Evolutionary conservation across 2,329 filamentous ascomycete species (phyloP).

Genomic region (Bipolaris bicolor): DNA sequence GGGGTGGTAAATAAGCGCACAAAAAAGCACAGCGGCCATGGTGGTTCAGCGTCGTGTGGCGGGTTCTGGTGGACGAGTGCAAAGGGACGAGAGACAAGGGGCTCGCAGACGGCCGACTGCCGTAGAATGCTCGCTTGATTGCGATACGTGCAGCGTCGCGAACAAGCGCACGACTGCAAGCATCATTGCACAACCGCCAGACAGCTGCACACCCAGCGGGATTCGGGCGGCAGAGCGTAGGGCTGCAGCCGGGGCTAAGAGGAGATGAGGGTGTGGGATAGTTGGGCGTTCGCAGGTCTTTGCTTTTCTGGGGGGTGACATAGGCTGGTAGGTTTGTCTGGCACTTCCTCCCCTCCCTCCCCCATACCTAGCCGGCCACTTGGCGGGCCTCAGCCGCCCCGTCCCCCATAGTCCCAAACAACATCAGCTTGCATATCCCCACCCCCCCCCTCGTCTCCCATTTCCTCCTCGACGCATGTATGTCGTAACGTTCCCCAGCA

Average conservation of each 20-base stretch:
- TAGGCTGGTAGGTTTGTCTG: conserved; percentile 14
- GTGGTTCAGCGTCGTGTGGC: conserved; percentile 7
- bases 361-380: conserved; percentile 11
- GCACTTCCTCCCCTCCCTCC: not conserved
- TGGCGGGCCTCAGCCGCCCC: conserved; percentile 24
- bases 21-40: conserved; percentile 19
- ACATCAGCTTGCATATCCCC: conserved; percentile 18
- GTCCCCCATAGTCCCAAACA: conserved; percentile 13
- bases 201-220: conserved; percentile 18
- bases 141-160: conserved; percentile 22
- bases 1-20: conserved; percentile 8
- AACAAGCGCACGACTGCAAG: conserved; percentile 17
- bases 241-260: conserved; percentile 30
- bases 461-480: conserved; percentile 16
- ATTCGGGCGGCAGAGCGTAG: conserved; percentile 24
- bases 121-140: conserved; percentile 3
- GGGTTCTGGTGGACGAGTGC: conserved; percentile 4
- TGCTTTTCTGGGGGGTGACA: conserved; percentile 24
- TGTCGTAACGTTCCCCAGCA: conserved; percentile 26
- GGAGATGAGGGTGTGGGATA: conserved; percentile 22
- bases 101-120: conserved; percentile 1
- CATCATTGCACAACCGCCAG: conserved; percentile 10
- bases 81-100: not conserved
- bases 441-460: conserved; percentile 5
- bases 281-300: conserved; percentile 20